phyloP scores from a whole-genome alignment of 495 filamentous ascomycete species.

The Aspergillus nidulans region DNA sequence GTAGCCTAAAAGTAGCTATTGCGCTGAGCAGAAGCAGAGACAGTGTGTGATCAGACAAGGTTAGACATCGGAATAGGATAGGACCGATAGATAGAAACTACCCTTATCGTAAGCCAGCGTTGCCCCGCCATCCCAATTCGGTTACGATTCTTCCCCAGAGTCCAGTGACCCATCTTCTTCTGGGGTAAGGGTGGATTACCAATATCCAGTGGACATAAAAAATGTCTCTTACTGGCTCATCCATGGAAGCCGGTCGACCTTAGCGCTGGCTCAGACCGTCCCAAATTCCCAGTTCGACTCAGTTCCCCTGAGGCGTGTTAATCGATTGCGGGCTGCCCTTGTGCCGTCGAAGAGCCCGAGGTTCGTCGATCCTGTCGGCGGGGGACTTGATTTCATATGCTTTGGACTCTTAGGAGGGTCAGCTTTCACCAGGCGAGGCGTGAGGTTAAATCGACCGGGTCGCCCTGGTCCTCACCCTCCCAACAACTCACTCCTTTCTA shows the following conservation, averaged over 20 bases:
- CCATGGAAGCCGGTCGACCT: neutral
- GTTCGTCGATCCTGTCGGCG: conserved; percentile 13
- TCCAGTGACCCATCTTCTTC: neutral
- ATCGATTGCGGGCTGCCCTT: neutral
- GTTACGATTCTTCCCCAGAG: neutral
- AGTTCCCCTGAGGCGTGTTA: neutral
- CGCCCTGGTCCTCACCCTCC: neutral
- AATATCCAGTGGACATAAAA: no score
- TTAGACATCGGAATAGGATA: neutral
- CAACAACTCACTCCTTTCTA: neutral
- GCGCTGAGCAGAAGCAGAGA: neutral
- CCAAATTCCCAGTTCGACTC: neutral
- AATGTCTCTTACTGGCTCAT: neutral
- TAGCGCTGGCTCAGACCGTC: neutral
- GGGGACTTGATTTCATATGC: conserved; percentile 13
- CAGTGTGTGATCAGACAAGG: neutral
- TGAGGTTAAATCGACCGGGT: neutral
- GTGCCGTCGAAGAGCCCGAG: conserved; percentile 10
- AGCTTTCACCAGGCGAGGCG: neutral
- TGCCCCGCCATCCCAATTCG: neutral
- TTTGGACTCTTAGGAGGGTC: neutral
- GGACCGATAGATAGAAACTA: no score
- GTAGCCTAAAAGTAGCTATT: no score
- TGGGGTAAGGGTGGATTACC: neutral
- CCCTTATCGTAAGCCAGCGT: neutral